These are phyloP conservation scores for Artemisia annua DNA, from an alignment of 129 eudicot species.

Conservation along the genomic window DNA sequence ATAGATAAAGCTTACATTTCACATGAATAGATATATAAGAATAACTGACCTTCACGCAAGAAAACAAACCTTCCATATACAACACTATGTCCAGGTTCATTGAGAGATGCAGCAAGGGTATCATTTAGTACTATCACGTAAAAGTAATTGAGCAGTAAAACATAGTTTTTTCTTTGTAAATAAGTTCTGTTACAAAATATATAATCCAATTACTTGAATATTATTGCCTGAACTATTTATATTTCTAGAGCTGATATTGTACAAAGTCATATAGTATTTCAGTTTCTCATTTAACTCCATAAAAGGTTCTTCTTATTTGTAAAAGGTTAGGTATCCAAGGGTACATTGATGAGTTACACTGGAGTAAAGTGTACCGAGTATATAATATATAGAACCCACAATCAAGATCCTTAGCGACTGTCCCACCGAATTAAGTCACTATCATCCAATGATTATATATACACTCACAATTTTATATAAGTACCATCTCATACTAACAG, in stretches of 20 bases:
- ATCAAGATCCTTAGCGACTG: constrained; percentile 34
- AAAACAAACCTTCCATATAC: background rate
- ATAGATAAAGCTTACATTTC: background rate
- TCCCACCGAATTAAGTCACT: constrained; percentile 46
- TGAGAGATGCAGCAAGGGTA: too few species aligned
- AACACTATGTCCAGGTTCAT: background rate
- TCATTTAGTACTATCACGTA: background rate
- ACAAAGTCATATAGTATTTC: too few species aligned
- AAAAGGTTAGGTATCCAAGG: background rate
- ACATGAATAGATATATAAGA: background rate
- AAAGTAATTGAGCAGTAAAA: background rate
- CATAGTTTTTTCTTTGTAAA: background rate
- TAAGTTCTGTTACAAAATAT: too few species aligned
- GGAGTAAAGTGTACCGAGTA: background rate
- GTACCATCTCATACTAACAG: constrained; percentile 28
- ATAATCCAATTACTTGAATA: too few species aligned
- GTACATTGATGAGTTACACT: constrained; percentile 14
- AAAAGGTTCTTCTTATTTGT: background rate
- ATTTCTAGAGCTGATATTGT: too few species aligned
- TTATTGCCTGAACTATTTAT: too few species aligned
- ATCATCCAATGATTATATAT: constrained; percentile 38
- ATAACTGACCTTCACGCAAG: background rate
- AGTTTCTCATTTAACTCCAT: too few species aligned
- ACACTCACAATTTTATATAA: constrained; percentile 19
- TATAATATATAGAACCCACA: constrained; percentile 9